A percentile compares a stretch with the other conserved stretches of the same genome.
These are phyloP conservation scores for Casuarina glauca DNA, from an alignment of 306 rosid species.

Conservation along the genomic window DNA sequence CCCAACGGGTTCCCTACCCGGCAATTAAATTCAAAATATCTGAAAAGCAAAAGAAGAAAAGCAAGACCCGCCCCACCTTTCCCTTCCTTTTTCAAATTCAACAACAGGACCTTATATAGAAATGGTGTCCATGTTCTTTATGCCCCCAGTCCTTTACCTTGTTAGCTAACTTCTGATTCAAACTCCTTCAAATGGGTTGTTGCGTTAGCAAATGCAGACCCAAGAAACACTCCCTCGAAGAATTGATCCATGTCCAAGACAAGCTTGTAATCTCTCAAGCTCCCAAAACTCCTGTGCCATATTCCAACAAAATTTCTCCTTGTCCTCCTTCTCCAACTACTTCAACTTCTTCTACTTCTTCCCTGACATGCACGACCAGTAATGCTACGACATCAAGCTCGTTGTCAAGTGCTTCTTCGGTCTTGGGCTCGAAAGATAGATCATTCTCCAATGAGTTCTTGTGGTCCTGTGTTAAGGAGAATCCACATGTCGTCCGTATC, in stretches of 20 bases:
- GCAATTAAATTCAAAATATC: constrained; percentile 65
- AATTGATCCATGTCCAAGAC: constrained; percentile 25
- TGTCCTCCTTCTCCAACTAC: constrained; percentile 64
- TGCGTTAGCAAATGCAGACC: constrained; percentile 94
- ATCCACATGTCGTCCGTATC: constrained; percentile 63
- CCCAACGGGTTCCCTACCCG: constrained; percentile 77
- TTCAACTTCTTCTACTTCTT: constrained; percentile 48
- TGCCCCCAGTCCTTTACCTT: neutral
- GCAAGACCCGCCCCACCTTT: constrained; percentile 41
- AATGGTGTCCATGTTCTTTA: constrained; percentile 5
- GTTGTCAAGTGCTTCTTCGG: constrained; percentile 39
- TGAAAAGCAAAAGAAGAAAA: constrained; percentile 35
- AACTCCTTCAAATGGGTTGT: constrained; percentile 61
- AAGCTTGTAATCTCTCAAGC: constrained; percentile 58
- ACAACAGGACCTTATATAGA: constrained; percentile 16
- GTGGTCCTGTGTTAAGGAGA: constrained; percentile 65
- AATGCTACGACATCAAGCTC: constrained; percentile 48
- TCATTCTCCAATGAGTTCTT: constrained; percentile 74
- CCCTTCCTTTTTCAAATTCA: constrained; percentile 33
- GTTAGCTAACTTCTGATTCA: neutral
- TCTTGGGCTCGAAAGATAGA: constrained; percentile 46
- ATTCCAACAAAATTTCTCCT: constrained; percentile 47
- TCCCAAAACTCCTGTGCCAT: constrained; percentile 22
- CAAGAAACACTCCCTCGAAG: constrained; percentile 24
- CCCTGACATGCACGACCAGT: constrained; percentile 28